Conservation (phyloP, 2,329 filamentous ascomycete species). For the Neofusicoccum umdonicola region DNA sequence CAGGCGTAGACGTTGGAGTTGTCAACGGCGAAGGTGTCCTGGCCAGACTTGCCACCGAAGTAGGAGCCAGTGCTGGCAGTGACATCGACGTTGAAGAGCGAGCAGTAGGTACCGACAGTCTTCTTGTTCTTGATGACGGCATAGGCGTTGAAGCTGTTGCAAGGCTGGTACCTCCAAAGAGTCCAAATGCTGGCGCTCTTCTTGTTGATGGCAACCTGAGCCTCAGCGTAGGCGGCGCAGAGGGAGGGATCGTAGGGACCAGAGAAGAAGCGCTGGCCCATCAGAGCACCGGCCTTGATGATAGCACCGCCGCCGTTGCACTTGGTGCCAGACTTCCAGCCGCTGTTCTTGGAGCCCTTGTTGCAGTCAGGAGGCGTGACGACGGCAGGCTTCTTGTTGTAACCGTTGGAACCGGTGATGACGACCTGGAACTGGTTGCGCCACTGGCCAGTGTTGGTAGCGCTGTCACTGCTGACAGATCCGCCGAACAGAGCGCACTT, state of each 20-base stretch:
- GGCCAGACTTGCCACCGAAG: background rate
- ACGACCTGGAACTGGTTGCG: conserved; percentile 23
- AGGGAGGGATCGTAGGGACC: conserved; percentile 30
- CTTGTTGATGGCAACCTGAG: conserved; percentile 11
- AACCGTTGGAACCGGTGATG: conserved; percentile 24
- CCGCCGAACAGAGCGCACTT: conserved; percentile 32
- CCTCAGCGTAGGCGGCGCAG: conserved; percentile 29
- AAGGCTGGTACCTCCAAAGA: conserved; percentile 22
- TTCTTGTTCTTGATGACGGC: conserved; percentile 27
- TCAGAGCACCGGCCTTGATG: conserved; percentile 30
- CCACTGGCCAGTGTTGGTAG: conserved; percentile 28
- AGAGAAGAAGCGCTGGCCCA: conserved; percentile 28
- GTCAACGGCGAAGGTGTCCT: background rate
- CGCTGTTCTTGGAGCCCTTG: background rate
- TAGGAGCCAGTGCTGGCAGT: background rate
- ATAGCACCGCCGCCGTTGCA: conserved; percentile 28
- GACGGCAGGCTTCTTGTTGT: conserved; percentile 17
- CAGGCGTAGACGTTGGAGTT: conserved; percentile 7
- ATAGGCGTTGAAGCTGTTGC: conserved; percentile 36
- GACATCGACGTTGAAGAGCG: conserved; percentile 17
- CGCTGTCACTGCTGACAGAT: conserved; percentile 23
- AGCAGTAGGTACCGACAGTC: conserved; percentile 28
- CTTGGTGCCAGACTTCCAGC: conserved; percentile 21
- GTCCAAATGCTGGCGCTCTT: background rate
- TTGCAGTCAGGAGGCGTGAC: conserved; percentile 9